Evolutionary conservation across 2,329 filamentous ascomycete species (phyloP), one percentile per base, ranked within the genome.

Genomic region (Exophiala sp.): DNA sequence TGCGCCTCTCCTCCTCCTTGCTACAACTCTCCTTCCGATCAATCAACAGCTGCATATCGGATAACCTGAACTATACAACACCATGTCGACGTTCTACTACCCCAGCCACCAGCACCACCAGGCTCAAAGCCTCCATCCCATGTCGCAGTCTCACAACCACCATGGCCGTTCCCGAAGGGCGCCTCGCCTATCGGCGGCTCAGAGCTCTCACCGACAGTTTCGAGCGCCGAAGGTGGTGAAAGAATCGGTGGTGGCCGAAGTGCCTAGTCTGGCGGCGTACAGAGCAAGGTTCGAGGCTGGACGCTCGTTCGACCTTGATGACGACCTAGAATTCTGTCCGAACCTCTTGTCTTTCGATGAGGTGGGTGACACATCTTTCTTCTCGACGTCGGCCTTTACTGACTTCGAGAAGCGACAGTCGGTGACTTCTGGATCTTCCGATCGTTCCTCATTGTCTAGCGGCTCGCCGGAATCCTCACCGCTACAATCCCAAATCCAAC

Each of bases 281-380:
- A 86, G 91, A 61, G 81, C 81, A 60, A 84, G 89, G 65, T 95
- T 95, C 62, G 90, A 97, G 73, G 86, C 88, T 58, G 88, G 87
- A 52, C 82, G 89, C 52, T 95, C 90, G 8, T 97, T 97, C 65
- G 91, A 97, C 62, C 78, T 97, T 56, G 91, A 96, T 65, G 91
- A 97, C 67, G 91, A 97, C 68, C 79, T 95, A 72, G 85, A 95
- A 70, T 97, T 97, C 70, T 96, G 90, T 72, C 91, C 91, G 57
- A 83, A 85, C 67, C 79, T 97, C 61, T 76, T 97, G 73, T 95
- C 89, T 29, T 90, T 96, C 72, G 89, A 80, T 70, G 89, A 95
- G 81, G 89, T 95, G 82, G 64, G 70, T 70, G 48, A 47, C 50
- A 52, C 53, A 43, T 41, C 46, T 51, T 43, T 54, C 22, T 43